These are phyloP conservation scores for Podila clonocystis DNA, from an alignment of 192 early-diverging fungal species.

Conservation along the genomic window DNA sequence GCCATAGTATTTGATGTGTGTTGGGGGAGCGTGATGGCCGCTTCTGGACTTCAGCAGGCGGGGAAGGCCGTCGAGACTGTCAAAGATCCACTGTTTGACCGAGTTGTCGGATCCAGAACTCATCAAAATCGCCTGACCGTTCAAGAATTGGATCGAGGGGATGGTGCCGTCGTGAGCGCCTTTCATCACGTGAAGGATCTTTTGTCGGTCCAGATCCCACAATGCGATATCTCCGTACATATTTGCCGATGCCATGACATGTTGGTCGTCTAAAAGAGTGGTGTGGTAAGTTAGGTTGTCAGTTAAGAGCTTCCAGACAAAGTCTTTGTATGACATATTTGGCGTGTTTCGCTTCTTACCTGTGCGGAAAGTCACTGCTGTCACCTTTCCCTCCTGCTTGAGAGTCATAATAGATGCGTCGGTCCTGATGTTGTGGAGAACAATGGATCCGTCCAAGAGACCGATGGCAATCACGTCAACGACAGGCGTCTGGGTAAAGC, in stretches of 20 bases:
- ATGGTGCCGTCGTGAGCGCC: conserved; percentile 87
- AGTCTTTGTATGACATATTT: no score
- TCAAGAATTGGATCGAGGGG: conserved; percentile 81
- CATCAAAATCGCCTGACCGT: conserved; percentile 86
- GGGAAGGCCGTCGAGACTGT: conserved; percentile 80
- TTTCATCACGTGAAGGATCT: conserved; percentile 81
- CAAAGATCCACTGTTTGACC: conserved; percentile 98
- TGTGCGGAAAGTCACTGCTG: conserved; percentile 90
- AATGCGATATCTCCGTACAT: conserved; percentile 88
- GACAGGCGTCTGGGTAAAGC: conserved; percentile 86
- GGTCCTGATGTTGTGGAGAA: conserved; percentile 85
- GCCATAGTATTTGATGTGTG: conserved; percentile 69
- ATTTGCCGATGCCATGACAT: conserved; percentile 91
- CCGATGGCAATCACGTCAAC: conserved; percentile 96
- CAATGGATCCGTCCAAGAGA: conserved; percentile 85
- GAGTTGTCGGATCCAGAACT: conserved; percentile 92
- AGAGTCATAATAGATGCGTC: conserved; percentile 83
- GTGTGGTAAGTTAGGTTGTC: background rate
- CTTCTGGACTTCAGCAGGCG: conserved; percentile 84
- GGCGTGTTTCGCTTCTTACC: conserved; percentile 48
- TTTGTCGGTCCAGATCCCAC: conserved; percentile 90
- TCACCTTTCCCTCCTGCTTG: conserved; percentile 89
- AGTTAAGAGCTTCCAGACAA: no score
- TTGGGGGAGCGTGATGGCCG: conserved; percentile 90
- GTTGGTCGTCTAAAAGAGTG: conserved; percentile 71